Percentiles rank a stretch among this genome's conserved stretches.
Conservation (phyloP, 2,329 filamentous ascomycete genomes). For the Ophioceras dolichostomum region DNA sequence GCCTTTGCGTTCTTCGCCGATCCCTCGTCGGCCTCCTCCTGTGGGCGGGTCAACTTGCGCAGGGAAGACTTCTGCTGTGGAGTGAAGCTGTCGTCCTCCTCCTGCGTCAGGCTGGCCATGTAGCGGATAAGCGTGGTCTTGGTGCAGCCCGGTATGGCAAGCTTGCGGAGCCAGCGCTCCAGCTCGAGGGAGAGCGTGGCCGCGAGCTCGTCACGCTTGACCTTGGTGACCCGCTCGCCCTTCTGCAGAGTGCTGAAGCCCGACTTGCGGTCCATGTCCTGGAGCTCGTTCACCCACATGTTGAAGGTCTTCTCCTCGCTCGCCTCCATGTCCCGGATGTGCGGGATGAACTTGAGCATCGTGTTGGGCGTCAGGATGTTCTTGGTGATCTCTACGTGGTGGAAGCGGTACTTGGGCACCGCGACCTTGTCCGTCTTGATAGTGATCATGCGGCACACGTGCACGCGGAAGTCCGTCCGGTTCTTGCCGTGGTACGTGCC, state of each 20-base stretch:
- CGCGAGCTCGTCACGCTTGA: conserved; percentile 37
- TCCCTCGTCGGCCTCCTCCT: too few relatives aligned
- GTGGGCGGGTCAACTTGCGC: too few relatives aligned
- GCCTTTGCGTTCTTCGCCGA: conserved; percentile 30
- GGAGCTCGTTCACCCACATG: conserved; percentile 43
- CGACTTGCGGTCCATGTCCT: conserved; percentile 43
- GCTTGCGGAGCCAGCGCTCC: conserved; percentile 36
- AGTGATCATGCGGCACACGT: conserved; percentile 26
- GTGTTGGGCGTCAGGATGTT: conserved; percentile 49
- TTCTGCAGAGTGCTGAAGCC: conserved; percentile 43
- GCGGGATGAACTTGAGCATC: conserved; percentile 47
- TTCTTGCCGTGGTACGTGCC: conserved; percentile 20
- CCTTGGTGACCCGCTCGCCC: conserved; percentile 35
- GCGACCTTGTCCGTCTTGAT: conserved; percentile 36
- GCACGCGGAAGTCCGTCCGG: conserved; percentile 31
- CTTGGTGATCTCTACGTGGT: conserved; percentile 46
- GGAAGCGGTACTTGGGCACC: conserved; percentile 47
- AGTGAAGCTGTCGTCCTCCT: conserved; percentile 28
- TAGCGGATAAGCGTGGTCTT: conserved; percentile 39
- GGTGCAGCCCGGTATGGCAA: conserved; percentile 31
- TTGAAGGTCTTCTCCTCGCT: conserved; percentile 40
- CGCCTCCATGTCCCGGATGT: conserved; percentile 42
- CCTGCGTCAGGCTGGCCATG: conserved; percentile 34
- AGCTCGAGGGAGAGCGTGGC: conserved; percentile 39
- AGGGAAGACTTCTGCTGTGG: conserved; percentile 42